These are phyloP conservation scores for Pyrenochaeta sp. DNA, from an alignment of 2,329 filamentous ascomycete species.

Conservation along the genomic window DNA sequence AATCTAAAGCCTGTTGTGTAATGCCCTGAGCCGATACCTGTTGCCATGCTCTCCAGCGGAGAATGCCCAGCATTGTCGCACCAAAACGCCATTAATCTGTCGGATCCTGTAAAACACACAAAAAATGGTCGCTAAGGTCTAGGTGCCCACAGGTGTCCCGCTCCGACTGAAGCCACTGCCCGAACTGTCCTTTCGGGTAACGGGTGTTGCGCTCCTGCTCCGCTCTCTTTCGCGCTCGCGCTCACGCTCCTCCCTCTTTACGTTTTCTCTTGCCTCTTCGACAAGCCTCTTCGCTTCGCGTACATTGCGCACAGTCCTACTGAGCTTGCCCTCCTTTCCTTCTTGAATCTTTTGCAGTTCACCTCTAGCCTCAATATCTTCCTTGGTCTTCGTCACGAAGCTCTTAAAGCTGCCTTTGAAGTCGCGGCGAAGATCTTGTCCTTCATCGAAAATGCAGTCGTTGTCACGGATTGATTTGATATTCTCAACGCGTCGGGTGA, in stretches of 20 bases:
- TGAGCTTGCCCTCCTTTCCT: slow-evolving; percentile 44
- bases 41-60: too few species aligned
- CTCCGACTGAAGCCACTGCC: slow-evolving; percentile 28
- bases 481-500: slow-evolving; percentile 59
- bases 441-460: slow-evolving; percentile 43
- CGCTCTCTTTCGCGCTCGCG: slow-evolving; percentile 34
- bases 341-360: slow-evolving; percentile 45
- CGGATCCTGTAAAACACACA: too few species aligned
- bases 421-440: slow-evolving; percentile 33
- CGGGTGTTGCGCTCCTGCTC: slow-evolving; percentile 36
- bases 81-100: too few species aligned
- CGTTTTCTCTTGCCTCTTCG: slow-evolving; percentile 44
- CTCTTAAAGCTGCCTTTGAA: slow-evolving; percentile 46
- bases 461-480: slow-evolving; percentile 47
- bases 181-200: slow-evolving; percentile 28
- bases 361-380: slow-evolving; percentile 40
- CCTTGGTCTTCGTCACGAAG: slow-evolving; percentile 47
- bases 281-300: slow-evolving; percentile 44
- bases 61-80: too few species aligned
- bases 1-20: too few species aligned
- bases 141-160: slow-evolving; percentile 27
- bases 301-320: slow-evolving; percentile 42
- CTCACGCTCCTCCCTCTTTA: slow-evolving; percentile 41
- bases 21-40: too few species aligned
- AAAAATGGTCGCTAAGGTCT: neutral